phyloP scores from a whole-genome alignment of 192 early-diverging fungal genomes.

The Pilaira anomala region DNA sequence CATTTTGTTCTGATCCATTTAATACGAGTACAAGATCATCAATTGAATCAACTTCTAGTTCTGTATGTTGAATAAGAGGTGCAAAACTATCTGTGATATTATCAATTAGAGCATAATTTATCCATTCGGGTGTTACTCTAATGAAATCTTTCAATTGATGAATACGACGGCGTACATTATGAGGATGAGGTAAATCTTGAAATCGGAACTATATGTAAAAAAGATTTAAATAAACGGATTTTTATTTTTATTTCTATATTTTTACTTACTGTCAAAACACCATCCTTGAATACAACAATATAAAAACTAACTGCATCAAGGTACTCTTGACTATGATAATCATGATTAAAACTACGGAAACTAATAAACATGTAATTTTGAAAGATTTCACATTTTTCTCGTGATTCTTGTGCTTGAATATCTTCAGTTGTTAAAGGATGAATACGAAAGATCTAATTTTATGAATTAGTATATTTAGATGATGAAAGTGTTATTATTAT shows the following conservation, averaged over 20 bases:
- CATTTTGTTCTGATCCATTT: conserved; percentile 43
- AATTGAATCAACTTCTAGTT: conserved; percentile 74
- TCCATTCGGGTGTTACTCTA: conserved; percentile 58
- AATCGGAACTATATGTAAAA: conserved; percentile 54
- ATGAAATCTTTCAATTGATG: conserved; percentile 52
- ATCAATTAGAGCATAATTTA: conserved; percentile 78
- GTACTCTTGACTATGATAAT: conserved; percentile 60
- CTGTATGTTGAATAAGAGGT: conserved; percentile 62
- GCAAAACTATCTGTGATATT: conserved; percentile 74
- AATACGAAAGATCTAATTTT: conserved; percentile 55
- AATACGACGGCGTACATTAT: conserved; percentile 66
- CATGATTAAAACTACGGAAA: conserved; percentile 75
- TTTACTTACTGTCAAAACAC: conserved; percentile 62
- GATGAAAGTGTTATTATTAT: no score
- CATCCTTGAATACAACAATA: conserved; percentile 66
- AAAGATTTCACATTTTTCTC: conserved; percentile 94
- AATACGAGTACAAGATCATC: conserved; percentile 75
- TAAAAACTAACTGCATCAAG: conserved; percentile 68
- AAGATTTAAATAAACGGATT: background rate
- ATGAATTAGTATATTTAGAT: no score
- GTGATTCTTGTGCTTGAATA: conserved; percentile 78
- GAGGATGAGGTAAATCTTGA: conserved; percentile 49
- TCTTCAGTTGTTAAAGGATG: conserved; percentile 88
- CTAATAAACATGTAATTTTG: conserved; percentile 92
- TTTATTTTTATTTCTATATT: background rate